Base-by-base conservation (phyloP, 2,329 filamentous ascomycete species). In the Colletotrichum lupini region DNA sequence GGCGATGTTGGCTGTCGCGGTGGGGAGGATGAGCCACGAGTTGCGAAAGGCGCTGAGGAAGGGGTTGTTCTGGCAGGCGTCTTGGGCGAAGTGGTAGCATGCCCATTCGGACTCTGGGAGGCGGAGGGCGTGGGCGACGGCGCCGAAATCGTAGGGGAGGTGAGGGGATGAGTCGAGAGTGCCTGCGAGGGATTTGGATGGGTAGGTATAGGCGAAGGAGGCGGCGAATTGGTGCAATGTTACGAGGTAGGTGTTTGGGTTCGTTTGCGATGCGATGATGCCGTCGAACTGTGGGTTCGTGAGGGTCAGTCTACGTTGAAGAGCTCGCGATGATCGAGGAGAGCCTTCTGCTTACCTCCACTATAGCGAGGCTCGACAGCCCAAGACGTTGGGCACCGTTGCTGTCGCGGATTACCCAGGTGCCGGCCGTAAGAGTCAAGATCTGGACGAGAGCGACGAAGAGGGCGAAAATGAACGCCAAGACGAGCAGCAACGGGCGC, bases 201-300 rank as follows among this genome's bases (percentile, higher is more conserved):
- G 74, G 19, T 75, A 67, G n/a, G 74, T 65, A 52, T 71, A 75
- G 35, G 68, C 72, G 19, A 75, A 75, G 1, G 72, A 62, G 24
- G 30, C 30, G 32, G 60, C 53, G 68, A 75, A 75, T 61, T 69
- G 35, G 65, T 61, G 66, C 68, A 75, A 69, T 22, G 61, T 69
- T 2, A 75, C 60, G 7, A 73, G 61, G 49, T 75, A 75, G 19
- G 57, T n/a, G 22, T 46, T 46, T 16, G 68, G 19, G 3, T 60
- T 60, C 12, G 22, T 19, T 8, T 52, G 2, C 8, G 65, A 67
- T 46, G 65, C 35, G 12, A 74, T 16, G 61, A 75, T 74, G 46
- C 72, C 74, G 32, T 73, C 32, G 16, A 75, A 75, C 72, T 75
- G 58, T 11, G 8, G 1, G 2, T 4, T 22, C 12, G 37, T 28